Evolutionary conservation across 306 rosid genomes (phyloP).

Genomic region (Lathyrus oleraceus): DNA sequence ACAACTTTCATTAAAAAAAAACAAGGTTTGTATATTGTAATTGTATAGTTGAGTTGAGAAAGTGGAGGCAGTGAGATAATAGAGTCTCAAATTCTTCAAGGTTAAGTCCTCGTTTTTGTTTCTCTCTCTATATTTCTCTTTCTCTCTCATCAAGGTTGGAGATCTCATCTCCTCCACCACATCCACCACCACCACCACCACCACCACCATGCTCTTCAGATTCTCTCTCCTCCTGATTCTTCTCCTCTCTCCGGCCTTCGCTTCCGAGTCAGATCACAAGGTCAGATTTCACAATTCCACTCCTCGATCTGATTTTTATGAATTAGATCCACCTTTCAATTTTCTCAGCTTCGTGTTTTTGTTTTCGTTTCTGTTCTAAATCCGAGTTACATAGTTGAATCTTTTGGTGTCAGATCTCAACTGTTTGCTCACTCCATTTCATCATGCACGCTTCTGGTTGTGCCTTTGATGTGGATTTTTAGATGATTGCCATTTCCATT

Average conservation of each 20-base stretch:
- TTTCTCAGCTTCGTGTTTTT: conserved; percentile 23
- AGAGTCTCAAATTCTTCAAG: conserved; percentile 33
- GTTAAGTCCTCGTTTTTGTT: conserved; percentile 23
- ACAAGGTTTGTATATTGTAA: no score
- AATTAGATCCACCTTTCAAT: conserved; percentile 49
- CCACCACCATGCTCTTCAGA: conserved; percentile 64
- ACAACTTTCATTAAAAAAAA: no score
- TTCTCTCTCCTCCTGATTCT: conserved; percentile 40
- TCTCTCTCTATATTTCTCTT: conserved; percentile 18
- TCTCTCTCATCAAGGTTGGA: conserved; percentile 36
- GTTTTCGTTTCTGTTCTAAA: background rate
- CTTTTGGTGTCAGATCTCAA: conserved; percentile 33
- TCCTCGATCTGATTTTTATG: conserved; percentile 41
- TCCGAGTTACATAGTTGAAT: background rate
- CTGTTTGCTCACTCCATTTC: conserved; percentile 7
- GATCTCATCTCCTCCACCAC: conserved; percentile 43
- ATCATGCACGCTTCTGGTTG: background rate
- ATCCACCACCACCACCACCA: background rate
- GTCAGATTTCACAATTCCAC: conserved; percentile 40
- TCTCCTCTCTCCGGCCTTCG: conserved; percentile 50
- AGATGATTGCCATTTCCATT: background rate
- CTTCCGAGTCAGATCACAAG: conserved; percentile 94
- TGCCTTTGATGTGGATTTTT: conserved; percentile 19
- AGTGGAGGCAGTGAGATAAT: background rate
- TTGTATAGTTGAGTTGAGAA: no score